Evolutionary conservation across 2,329 filamentous ascomycete genomes (phyloP).

Genomic region (Curvularia eragrostidis): DNA sequence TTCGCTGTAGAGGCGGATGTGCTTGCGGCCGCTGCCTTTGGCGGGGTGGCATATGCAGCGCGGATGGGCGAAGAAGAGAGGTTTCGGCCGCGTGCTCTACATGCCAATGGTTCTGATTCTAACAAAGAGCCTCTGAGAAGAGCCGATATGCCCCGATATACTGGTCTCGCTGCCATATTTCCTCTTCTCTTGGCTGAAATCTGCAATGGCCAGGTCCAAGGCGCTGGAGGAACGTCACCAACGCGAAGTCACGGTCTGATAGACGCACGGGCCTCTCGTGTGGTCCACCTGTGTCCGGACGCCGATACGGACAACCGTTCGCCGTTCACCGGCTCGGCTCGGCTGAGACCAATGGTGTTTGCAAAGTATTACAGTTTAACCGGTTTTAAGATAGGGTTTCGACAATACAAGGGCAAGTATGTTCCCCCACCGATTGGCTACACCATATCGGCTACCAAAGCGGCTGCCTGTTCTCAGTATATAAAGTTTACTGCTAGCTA

Average conservation of each 20-base stretch:
- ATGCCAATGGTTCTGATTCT: conserved; percentile 22
- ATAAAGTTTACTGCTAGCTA: neutral
- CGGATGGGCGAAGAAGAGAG: conserved; percentile 31
- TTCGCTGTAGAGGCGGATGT: conserved; percentile 23
- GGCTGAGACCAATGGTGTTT: no score
- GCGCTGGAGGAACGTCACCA: conserved; percentile 2
- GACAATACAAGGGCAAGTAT: no score
- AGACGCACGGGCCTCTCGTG: conserved; percentile 7
- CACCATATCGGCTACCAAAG: neutral
- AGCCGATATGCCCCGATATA: conserved; percentile 29
- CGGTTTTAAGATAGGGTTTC: no score
- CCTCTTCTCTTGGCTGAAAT: neutral
- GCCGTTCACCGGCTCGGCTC: no score
- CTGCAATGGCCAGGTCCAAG: neutral
- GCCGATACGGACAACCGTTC: no score
- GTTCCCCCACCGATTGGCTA: no score
- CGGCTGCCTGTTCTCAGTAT: neutral
- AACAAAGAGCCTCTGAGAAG: conserved; percentile 27
- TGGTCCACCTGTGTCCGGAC: neutral
- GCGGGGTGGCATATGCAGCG: conserved; percentile 35
- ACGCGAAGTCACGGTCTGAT: conserved; percentile 27
- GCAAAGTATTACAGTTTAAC: no score
- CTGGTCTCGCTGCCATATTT: conserved; percentile 31
- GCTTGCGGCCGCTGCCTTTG: conserved; percentile 25
- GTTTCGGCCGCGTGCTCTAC: conserved; percentile 26